Conservation (phyloP, 352 stramenopile species). For the Pythium coloratum region DNA sequence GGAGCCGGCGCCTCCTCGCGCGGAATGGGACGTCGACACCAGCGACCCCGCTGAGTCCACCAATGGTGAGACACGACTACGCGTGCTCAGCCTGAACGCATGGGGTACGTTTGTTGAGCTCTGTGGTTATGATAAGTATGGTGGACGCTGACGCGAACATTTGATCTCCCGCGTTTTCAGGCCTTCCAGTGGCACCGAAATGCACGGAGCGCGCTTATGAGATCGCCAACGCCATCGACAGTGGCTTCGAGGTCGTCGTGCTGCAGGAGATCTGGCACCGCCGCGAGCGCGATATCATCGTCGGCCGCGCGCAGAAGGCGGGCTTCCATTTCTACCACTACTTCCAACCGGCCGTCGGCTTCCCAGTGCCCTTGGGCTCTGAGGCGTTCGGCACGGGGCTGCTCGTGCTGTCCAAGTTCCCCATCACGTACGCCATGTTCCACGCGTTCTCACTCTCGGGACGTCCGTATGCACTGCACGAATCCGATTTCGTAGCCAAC, state of each 20-base stretch:
- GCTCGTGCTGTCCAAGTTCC: slow-evolving; percentile 73
- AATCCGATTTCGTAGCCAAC: slow-evolving; percentile 81
- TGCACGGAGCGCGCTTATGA: slow-evolving; percentile 61
- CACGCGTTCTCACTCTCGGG: slow-evolving; percentile 78
- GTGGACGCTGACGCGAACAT: not conserved
- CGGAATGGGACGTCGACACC: slow-evolving; percentile 17
- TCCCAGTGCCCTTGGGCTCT: slow-evolving; percentile 65
- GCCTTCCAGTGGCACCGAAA: slow-evolving; percentile 65
- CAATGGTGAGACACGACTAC: slow-evolving; percentile 31
- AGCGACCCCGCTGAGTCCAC: slow-evolving; percentile 28
- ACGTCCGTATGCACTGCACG: slow-evolving; percentile 74
- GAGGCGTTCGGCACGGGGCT: slow-evolving; percentile 79
- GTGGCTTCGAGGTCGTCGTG: slow-evolving; percentile 73
- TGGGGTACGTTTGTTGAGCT: slow-evolving; percentile 45
- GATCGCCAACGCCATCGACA: slow-evolving; percentile 69
- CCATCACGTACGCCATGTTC: slow-evolving; percentile 60
- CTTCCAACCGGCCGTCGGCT: slow-evolving; percentile 78
- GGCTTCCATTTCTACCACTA: slow-evolving; percentile 84
- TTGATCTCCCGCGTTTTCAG: slow-evolving; percentile 22
- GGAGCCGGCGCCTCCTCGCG: slow-evolving; percentile 41
- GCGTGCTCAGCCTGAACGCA: slow-evolving; percentile 73
- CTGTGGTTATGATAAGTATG: not conserved
- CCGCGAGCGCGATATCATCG: slow-evolving; percentile 74
- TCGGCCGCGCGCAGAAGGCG: slow-evolving; percentile 50
- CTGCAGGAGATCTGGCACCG: slow-evolving; percentile 84